Evolutionary conservation across 1,284 basidiomycete species (phyloP).

Genomic region (Apiotrichum siamense): DNA sequence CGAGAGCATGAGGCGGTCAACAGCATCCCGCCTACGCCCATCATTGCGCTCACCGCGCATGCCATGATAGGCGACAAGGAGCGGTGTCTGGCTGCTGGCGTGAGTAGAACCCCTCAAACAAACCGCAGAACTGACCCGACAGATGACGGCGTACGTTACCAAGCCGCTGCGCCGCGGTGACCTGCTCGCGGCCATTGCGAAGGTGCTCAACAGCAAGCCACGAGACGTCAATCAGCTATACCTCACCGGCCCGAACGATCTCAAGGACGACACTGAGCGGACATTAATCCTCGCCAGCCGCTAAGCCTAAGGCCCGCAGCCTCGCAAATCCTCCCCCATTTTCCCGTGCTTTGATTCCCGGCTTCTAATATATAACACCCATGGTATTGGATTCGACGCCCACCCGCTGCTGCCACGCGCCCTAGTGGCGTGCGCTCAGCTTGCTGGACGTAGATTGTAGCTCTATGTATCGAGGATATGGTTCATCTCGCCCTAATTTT

Average conservation of each 20-base stretch:
- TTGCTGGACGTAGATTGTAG: not conserved
- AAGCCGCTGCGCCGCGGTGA: conserved; percentile 38
- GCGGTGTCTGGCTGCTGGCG: conserved; percentile 79
- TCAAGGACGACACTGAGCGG: conserved; percentile 2
- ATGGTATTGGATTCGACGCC: not conserved
- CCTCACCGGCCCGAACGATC: not conserved
- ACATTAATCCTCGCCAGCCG: not conserved
- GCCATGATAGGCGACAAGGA: conserved; percentile 93
- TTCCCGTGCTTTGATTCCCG: not conserved
- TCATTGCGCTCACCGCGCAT: conserved; percentile 77
- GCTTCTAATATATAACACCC: not conserved
- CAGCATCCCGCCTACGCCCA: conserved; percentile 70
- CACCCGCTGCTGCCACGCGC: not conserved
- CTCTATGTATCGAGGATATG: conserved; percentile 1
- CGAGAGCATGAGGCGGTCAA: conserved; percentile 68
- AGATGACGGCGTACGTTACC: conserved; percentile 21
- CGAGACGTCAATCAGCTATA: not conserved
- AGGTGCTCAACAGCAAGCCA: conserved; percentile 33
- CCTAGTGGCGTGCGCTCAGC: not conserved
- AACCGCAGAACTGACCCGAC: not conserved
- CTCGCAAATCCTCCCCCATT: not conserved
- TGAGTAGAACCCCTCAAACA: conserved; percentile 9
- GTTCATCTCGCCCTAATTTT: not conserved
- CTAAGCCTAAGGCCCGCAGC: too few species aligned
- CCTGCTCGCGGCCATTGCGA: conserved; percentile 44